Evolutionary conservation across 139 green algal species (phyloP), one percentile per base, ranked within the genome.

Genomic region (Asterochloris erici): DNA sequence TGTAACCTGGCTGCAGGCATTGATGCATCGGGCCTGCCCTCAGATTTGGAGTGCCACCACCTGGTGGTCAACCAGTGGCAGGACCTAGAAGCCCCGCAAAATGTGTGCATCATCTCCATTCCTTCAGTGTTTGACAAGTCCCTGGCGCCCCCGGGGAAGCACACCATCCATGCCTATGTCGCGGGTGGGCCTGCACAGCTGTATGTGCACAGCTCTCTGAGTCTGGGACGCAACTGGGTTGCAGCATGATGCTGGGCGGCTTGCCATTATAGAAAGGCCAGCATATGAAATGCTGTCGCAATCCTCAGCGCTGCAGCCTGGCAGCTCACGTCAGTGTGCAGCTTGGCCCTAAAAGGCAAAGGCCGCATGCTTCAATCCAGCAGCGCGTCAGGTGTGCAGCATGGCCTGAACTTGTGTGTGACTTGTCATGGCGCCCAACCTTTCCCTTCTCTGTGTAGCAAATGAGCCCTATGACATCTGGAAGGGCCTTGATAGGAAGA

Each of bases 391-490:
- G 38, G 4, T 54, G 38, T 54, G 38, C 38, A 54, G 6, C 38
- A 54, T 6, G 6, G 6, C 38, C 38, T 54, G 4, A 54, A 54
- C 38, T 54, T 54, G 38, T 54, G 38, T 54, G 38, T 54, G 38
- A 54, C 2, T 54, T 2, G 2, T 54, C 38, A 54, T 54, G 38
- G 38, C 2, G 38, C 38, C 38, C 2, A 6, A 54, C 4, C 38
- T 54, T 54, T 54, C 38, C 38, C 38, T 54, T 54, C 38, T 6
- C 6, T 54, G 4, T 54, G 38, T 6, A 54, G 93, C 84, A 73
- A 97, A 95, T 84, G 94, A 97, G 90, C 93, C 93, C 1, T 97
- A 92, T 79, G 77, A 79, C 11, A 75, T 91, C 14, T 97, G 94
- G 94, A 85, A 93, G 84, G 91, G 90, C 0, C n/a, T 96, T 79